Conservation (phyloP, 495 filamentous ascomycete species). For the Hyaloscypha bicolor region DNA sequence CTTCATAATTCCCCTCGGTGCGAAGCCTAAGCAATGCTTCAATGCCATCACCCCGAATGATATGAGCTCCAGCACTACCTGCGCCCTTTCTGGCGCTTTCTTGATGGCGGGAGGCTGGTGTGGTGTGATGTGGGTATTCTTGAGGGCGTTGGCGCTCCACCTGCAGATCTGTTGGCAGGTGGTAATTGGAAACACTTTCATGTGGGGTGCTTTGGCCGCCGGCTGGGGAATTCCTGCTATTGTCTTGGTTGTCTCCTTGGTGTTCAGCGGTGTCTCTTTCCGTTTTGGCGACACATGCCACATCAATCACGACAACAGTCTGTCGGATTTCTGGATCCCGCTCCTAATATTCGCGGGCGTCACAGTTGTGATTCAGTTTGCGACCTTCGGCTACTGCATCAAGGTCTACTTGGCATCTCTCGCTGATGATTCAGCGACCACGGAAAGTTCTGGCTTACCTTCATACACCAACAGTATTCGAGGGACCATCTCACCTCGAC, state of each 20-base stretch:
- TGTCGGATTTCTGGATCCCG: constrained; percentile 86
- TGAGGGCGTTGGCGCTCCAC: constrained; percentile 89
- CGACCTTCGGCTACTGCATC: constrained; percentile 90
- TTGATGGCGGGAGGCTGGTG: constrained; percentile 83
- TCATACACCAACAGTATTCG: constrained; percentile 79
- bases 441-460: constrained; percentile 71
- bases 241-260: constrained; percentile 71
- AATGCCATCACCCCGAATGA: constrained; percentile 92
- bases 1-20: constrained; percentile 87
- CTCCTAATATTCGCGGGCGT: constrained; percentile 76
- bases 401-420: constrained; percentile 89
- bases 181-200: constrained; percentile 84
- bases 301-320: constrained; percentile 35
- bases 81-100: constrained; percentile 86
- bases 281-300: constrained; percentile 83
- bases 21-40: constrained; percentile 79
- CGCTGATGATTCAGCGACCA: constrained; percentile 68
- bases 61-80: constrained; percentile 79
- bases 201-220: constrained; percentile 76
- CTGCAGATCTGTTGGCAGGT: constrained; percentile 98
- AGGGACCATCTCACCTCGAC: constrained; percentile 75
- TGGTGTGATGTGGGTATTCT: constrained; percentile 84
- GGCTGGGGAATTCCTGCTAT: constrained; percentile 84
- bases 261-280: constrained; percentile 90
- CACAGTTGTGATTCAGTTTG: constrained; percentile 78